Conservation (phyloP, 23 red algal genomes). For the Cyanidium caldarium region DNA sequence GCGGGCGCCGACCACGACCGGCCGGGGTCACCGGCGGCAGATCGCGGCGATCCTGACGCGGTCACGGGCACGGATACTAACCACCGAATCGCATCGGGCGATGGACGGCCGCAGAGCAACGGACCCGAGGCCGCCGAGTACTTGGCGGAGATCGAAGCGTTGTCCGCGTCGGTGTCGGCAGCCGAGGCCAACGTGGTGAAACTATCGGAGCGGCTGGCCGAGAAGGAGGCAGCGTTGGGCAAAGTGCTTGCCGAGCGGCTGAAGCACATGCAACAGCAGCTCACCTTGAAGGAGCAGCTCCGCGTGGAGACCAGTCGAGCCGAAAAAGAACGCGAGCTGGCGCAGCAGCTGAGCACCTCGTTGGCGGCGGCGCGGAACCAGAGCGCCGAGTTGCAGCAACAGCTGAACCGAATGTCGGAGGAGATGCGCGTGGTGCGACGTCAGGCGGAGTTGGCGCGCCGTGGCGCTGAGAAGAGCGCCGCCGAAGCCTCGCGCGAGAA, state of each 20-base stretch:
- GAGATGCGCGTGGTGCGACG: not conserved
- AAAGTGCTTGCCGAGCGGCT: slow-evolving; percentile 67
- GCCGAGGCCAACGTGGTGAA: slow-evolving; percentile 46
- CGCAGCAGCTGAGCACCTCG: not conserved
- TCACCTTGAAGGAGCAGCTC: slow-evolving; percentile 63
- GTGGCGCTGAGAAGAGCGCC: not conserved
- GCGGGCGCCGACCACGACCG: too few relatives aligned
- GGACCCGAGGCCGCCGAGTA: slow-evolving; percentile 34
- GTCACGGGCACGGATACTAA: too few relatives aligned
- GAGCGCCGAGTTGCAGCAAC: not conserved
- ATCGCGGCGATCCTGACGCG: too few relatives aligned
- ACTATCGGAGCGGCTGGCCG: slow-evolving; percentile 32
- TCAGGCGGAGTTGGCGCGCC: not conserved
- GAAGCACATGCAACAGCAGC: slow-evolving; percentile 48
- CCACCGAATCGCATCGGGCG: too few relatives aligned
- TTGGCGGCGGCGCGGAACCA: not conserved
- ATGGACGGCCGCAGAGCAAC: too few relatives aligned
- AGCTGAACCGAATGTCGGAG: not conserved
- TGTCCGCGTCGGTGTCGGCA: slow-evolving; percentile 46
- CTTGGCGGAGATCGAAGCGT: slow-evolving; percentile 69
- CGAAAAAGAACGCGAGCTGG: not conserved
- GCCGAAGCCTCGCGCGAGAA: not conserved
- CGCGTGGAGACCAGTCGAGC: not conserved
- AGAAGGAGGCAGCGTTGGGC: slow-evolving; percentile 62
- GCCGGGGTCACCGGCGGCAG: too few relatives aligned